phyloP scores from a whole-genome alignment of 2,329 filamentous ascomycete genomes.

The Penicillium brasilianum region DNA sequence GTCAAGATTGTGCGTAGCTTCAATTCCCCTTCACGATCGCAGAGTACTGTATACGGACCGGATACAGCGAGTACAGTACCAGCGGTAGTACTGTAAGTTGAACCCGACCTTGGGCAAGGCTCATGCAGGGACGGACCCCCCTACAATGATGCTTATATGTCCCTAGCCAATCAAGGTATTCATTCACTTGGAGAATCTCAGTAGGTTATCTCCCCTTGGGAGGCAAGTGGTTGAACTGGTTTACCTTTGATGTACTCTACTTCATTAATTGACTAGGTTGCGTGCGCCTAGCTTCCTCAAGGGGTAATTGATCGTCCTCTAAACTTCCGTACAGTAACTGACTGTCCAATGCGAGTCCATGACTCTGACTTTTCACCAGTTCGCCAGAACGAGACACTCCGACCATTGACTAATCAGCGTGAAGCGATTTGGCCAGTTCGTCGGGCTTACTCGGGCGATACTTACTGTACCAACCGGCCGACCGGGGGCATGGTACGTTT shows the following conservation, averaged over 20 bases:
- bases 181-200: background rate
- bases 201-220: conserved; percentile 2
- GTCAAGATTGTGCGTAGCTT: background rate
- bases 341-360: background rate
- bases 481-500: background rate
- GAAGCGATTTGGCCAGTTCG: background rate
- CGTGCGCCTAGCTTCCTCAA: conserved; percentile 4
- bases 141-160: conserved; percentile 9
- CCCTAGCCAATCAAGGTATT: conserved; percentile 24
- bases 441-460: background rate
- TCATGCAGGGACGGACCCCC: conserved; percentile 8
- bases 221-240: background rate
- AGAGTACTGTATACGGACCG: too few species aligned
- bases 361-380: background rate
- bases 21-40: background rate
- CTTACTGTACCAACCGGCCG: background rate
- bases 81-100: too few species aligned
- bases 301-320: background rate
- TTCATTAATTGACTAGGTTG: background rate
- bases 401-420: background rate
- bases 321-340: background rate
- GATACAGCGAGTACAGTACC: too few species aligned
- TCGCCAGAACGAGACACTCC: background rate
- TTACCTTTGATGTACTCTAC: background rate
- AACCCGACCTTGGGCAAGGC: conserved; percentile 2